Percentiles rank a stretch among this genome's conserved stretches.
These are phyloP conservation scores for Phyllosticta ampelicida DNA, from an alignment of 2,329 filamentous ascomycete genomes.

Conservation along the genomic window DNA sequence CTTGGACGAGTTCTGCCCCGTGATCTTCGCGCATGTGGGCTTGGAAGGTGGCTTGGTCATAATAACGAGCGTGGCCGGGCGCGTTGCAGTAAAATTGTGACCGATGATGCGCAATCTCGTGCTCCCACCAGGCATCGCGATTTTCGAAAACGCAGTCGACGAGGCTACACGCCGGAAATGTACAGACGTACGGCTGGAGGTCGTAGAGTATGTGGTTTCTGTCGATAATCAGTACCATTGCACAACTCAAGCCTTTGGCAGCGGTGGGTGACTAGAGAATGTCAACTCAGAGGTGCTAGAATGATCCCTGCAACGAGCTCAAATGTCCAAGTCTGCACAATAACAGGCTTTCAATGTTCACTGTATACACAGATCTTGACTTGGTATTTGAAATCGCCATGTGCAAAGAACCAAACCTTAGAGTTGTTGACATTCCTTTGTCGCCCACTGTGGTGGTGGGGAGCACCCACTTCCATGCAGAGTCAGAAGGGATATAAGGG, in stretches of 20 bases:
- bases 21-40: constrained; percentile 10
- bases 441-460: too few relatives aligned
- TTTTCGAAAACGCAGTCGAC: constrained; percentile 8
- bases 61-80: constrained; percentile 1
- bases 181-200: constrained; percentile 12
- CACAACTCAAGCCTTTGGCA: background rate
- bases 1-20: background rate
- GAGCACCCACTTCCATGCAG: background rate
- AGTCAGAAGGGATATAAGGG: background rate
- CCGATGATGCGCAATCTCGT: constrained; percentile 11
- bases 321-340: too few relatives aligned
- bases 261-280: too few relatives aligned
- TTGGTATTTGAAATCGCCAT: too few relatives aligned
- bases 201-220: constrained; percentile 12
- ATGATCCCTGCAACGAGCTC: too few relatives aligned
- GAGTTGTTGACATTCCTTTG: too few relatives aligned
- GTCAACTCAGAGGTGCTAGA: too few relatives aligned
- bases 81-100: constrained; percentile 11
- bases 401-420: too few relatives aligned
- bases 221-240: background rate
- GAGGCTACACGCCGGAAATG: constrained; percentile 9
- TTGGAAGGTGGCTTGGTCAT: background rate
- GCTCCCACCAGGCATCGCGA: constrained; percentile 11
- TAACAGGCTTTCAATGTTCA: too few relatives aligned
- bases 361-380: too few relatives aligned